A percentile compares a stretch with the other conserved stretches of the same genome.
phyloP scores from a whole-genome alignment of 2,329 filamentous ascomycete species.

The Rachicladosporium sp. region DNA sequence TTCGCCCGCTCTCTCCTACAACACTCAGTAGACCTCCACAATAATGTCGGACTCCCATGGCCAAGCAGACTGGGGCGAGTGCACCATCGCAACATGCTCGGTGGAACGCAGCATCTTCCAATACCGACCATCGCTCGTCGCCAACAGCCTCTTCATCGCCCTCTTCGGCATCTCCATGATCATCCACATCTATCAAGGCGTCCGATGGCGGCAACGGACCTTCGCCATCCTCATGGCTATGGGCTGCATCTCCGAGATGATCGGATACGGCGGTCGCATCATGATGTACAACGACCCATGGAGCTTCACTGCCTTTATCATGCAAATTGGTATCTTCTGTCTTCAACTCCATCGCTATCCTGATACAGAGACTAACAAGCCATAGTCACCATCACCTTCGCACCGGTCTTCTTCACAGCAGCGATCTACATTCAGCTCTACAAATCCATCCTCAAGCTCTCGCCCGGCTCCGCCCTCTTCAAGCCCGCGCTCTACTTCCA shows the following conservation, averaged over 20 bases:
- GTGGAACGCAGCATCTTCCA: constrained; percentile 22
- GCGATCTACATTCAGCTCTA: constrained; percentile 51
- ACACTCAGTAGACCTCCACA: too few relatives aligned
- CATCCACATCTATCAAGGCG: constrained; percentile 28
- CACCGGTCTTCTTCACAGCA: constrained; percentile 52
- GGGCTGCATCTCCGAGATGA: constrained; percentile 43
- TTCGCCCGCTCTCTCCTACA: too few relatives aligned
- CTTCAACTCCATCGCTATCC: background rate
- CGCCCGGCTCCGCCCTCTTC: constrained; percentile 9
- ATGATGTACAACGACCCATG: constrained; percentile 41
- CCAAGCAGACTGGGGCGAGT: constrained; percentile 5
- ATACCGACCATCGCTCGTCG: constrained; percentile 39
- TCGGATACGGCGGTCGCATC: constrained; percentile 49
- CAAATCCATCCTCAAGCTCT: constrained; percentile 13
- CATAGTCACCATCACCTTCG: constrained; percentile 49
- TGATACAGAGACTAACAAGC: constrained; percentile 27
- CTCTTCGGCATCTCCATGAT: constrained; percentile 36
- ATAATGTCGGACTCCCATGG: too few relatives aligned
- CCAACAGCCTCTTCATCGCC: constrained; percentile 40
- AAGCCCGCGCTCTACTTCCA: constrained; percentile 11
- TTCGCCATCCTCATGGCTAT: constrained; percentile 43
- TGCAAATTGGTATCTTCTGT: constrained; percentile 17
- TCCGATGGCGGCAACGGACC: constrained; percentile 19
- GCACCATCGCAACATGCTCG: constrained; percentile 7
- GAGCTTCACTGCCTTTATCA: constrained; percentile 29